phyloP scores from a whole-genome alignment of 352 stramenopile species.

The Phytophthora ramorum region DNA sequence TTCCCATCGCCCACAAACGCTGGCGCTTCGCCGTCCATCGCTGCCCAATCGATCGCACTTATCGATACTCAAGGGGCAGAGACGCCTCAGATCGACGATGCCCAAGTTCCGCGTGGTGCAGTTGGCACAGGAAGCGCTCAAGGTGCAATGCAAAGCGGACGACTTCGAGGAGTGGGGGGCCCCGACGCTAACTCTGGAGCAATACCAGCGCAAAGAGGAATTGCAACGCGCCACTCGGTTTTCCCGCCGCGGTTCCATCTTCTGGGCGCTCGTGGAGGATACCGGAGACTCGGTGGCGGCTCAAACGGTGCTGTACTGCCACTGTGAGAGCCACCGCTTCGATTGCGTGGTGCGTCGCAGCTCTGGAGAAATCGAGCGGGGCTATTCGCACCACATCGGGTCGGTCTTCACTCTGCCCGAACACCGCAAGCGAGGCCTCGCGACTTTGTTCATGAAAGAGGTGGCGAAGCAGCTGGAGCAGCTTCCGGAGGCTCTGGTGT shows the following conservation, averaged over 20 bases:
- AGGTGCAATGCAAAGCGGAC: conserved; percentile 50
- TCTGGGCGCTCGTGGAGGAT: conserved; percentile 70
- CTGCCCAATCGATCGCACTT: background rate
- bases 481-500: conserved; percentile 42
- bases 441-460: conserved; percentile 49
- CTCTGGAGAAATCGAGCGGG: conserved; percentile 44
- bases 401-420: conserved; percentile 72
- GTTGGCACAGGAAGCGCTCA: conserved; percentile 49
- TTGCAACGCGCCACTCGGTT: conserved; percentile 58
- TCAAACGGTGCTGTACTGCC: conserved; percentile 43
- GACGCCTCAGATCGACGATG: background rate
- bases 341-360: conserved; percentile 46
- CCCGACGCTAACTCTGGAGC: conserved; percentile 34
- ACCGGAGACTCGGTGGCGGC: conserved; percentile 19
- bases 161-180: conserved; percentile 59
- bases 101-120: conserved; percentile 48
- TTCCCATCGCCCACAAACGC: conserved; percentile 56
- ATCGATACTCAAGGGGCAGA: too few relatives aligned
- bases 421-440: conserved; percentile 56
- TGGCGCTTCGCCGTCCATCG: conserved; percentile 16
- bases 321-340: conserved; percentile 71
- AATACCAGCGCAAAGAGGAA: conserved; percentile 62
- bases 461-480: conserved; percentile 42
- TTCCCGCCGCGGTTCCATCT: conserved; percentile 61
- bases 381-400: conserved; percentile 66